Evolutionary conservation across 2,329 filamentous ascomycete species (phyloP).

Genomic region (Sporothrix variecibatus): DNA sequence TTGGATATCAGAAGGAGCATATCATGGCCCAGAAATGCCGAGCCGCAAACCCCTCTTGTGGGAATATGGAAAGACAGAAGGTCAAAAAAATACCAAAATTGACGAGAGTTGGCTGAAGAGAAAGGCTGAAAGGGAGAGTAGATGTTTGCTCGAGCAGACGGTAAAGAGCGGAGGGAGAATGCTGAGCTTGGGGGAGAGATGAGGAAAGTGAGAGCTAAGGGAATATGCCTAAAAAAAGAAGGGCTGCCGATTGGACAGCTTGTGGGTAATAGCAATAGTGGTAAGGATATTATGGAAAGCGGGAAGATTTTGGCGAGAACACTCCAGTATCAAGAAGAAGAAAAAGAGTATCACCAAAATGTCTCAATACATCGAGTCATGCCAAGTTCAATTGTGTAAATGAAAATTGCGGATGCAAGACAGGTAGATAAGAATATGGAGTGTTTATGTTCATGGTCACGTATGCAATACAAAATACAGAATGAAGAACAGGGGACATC

Average conservation of each 20-base stretch:
- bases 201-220: background rate
- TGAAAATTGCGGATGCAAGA: background rate
- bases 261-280: background rate
- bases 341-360: background rate
- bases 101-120: background rate
- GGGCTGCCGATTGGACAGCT: background rate
- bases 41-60: background rate
- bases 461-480: background rate
- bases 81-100: background rate
- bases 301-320: background rate
- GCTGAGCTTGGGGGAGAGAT: too few relatives aligned
- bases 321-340: too few relatives aligned
- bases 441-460: background rate
- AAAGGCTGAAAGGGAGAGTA: background rate
- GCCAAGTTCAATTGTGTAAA: background rate
- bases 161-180: background rate
- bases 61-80: background rate
- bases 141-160: background rate
- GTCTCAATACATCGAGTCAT: background rate
- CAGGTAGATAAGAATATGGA: background rate
- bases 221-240: constrained; percentile 12
- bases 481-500: background rate
- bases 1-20: background rate
- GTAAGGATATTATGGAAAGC: background rate
- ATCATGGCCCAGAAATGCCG: constrained; percentile 2